Percentiles rank a stretch among this genome's conserved stretches.
phyloP scores from a whole-genome alignment of 495 filamentous ascomycete species.

The Parathielavia appendiculata region DNA sequence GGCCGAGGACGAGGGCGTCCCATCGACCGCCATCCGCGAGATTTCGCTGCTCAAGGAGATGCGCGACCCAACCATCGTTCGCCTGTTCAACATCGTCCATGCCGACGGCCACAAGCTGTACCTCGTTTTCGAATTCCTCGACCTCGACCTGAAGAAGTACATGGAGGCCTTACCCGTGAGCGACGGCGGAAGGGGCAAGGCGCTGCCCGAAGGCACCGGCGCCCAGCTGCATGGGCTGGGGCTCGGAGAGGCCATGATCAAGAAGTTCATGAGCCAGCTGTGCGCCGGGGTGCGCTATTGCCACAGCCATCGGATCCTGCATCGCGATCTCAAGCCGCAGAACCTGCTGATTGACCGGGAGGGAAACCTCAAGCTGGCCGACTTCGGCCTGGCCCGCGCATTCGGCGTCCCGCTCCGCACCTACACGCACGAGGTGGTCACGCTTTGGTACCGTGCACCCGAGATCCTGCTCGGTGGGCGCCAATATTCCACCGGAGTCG shows the following conservation, averaged over 20 bases:
- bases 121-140: conserved; percentile 90
- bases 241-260: conserved; percentile 84
- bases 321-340: conserved; percentile 96
- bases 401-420: conserved; percentile 95
- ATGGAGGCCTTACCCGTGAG: conserved; percentile 94
- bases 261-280: conserved; percentile 96
- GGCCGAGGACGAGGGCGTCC: conserved; percentile 94
- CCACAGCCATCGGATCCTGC: conserved; percentile 89
- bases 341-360: conserved; percentile 93
- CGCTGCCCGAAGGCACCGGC: conserved; percentile 73
- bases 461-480: conserved; percentile 96
- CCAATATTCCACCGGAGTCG: conserved; percentile 96
- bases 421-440: conserved; percentile 98
- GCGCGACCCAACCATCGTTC: conserved; percentile 91
- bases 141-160: conserved; percentile 94
- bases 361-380: conserved; percentile 93
- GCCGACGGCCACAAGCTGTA: conserved; percentile 96
- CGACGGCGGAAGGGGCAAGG: conserved; percentile 84
- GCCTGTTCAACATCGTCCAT: conserved; percentile 89
- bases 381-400: conserved; percentile 93
- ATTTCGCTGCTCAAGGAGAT: conserved; percentile 96
- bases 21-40: conserved; percentile 92
- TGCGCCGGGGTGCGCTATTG: conserved; percentile 90
- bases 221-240: conserved; percentile 65
- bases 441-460: conserved; percentile 96